Percentiles rank a stretch among this genome's conserved stretches.
phyloP scores from a whole-genome alignment of 140 eudicot species.

The Artemisia princeps region DNA sequence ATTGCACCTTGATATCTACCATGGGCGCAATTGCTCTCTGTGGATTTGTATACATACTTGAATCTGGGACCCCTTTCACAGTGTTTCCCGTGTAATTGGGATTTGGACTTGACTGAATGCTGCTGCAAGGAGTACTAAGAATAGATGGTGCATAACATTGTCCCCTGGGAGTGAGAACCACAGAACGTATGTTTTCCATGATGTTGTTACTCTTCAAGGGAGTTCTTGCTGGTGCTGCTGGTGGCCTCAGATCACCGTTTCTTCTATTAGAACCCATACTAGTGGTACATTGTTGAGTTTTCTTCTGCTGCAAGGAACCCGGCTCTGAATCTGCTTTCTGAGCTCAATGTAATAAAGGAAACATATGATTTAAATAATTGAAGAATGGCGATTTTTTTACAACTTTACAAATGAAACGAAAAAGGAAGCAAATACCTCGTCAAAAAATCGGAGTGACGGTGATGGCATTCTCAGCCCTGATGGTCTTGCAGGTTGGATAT shows the following conservation, averaged over 20 bases:
- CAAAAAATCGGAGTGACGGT: slow-evolving; percentile 75
- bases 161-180: no score
- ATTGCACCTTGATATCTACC: slow-evolving; percentile 22
- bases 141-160: slow-evolving; percentile 21
- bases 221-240: slow-evolving; percentile 27
- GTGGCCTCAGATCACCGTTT: slow-evolving; percentile 25
- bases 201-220: slow-evolving; percentile 17
- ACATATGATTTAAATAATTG: neutral
- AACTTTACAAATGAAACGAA: slow-evolving; percentile 13
- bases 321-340: slow-evolving; percentile 47
- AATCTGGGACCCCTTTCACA: slow-evolving; percentile 20
- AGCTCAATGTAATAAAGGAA: slow-evolving; percentile 17
- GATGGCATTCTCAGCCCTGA: slow-evolving; percentile 95
- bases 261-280: slow-evolving; percentile 26
- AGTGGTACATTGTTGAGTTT: slow-evolving; percentile 8
- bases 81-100: slow-evolving; percentile 16
- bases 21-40: slow-evolving; percentile 22
- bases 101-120: slow-evolving; percentile 17
- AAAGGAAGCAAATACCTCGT: slow-evolving; percentile 43
- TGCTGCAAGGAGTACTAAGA: slow-evolving; percentile 16
- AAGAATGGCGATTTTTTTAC: slow-evolving; percentile 13
- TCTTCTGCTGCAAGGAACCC: slow-evolving; percentile 19
- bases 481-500: slow-evolving; percentile 38
- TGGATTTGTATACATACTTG: slow-evolving; percentile 21
- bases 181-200: slow-evolving; percentile 10